A percentile compares a stretch with the other conserved stretches of the same genome.
Conservation (phyloP, 192 early-diverging fungal species). For the Funneliformis mosseae region DNA sequence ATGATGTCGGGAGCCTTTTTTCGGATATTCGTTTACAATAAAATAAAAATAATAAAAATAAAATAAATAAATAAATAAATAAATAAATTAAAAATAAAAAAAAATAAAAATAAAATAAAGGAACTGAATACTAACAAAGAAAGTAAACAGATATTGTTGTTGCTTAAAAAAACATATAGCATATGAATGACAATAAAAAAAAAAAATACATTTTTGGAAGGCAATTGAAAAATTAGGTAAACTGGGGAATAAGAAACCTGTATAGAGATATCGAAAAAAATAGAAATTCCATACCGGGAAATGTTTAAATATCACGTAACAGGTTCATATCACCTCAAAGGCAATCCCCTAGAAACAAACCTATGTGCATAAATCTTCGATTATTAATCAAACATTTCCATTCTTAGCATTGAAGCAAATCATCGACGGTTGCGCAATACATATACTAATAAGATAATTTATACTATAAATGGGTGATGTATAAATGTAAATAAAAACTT, state of each 20-base stretch:
- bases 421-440: too few relatives aligned
- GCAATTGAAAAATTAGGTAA: not conserved
- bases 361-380: too few relatives aligned
- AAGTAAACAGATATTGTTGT: not conserved
- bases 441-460: too few relatives aligned
- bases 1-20: not conserved
- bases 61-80: not conserved
- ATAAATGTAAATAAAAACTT: too few relatives aligned
- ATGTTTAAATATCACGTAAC: not conserved
- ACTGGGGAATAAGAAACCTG: not conserved
- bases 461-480: too few relatives aligned
- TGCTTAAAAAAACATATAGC: not conserved
- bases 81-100: too few relatives aligned
- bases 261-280: not conserved
- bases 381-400: too few relatives aligned
- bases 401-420: too few relatives aligned
- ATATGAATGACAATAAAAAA: not conserved
- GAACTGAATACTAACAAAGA: not conserved
- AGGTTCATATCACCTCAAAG: too few relatives aligned
- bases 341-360: not conserved
- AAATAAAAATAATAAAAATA: too few relatives aligned
- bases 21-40: not conserved
- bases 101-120: not conserved
- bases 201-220: not conserved
- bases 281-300: not conserved